Evolutionary conservation across 2,329 filamentous ascomycete species (phyloP), one percentile per base, ranked within the genome.

Genomic region (Ceratocystis albifundus): DNA sequence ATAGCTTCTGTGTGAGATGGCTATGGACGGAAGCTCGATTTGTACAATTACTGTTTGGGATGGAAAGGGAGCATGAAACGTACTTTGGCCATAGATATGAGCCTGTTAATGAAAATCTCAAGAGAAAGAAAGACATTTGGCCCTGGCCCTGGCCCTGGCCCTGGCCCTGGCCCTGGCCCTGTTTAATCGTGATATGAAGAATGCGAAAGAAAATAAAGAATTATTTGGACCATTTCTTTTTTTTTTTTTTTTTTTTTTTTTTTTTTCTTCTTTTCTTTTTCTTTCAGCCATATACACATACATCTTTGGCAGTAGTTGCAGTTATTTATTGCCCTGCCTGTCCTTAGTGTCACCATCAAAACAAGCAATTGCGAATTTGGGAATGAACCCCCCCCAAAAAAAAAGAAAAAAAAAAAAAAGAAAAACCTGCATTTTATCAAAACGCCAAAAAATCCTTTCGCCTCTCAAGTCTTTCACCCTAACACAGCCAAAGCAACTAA

Each of bases 41-140:
- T 59, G 55, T 59, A 59, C 55, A 30, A 59, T 59, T 59, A 59
- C 55, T 59, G n/a, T 30, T 32, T 6, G 46, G 46, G 20, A 22
- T n/a, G 20, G 46, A 5, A 48, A 15, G 20, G 25, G 25, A 10
- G 25, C 48, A n/a, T 22, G 48, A 25, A 53, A 15, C 48, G 10
- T 4, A 53, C 48, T 15, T 28, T 53, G 48, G 48, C 30, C 55
- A 59, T 28, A 59, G 55, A 59, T 20, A 59, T 20, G 30, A 32
- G 28, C 55, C 30, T 32, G 28, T 59, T 59, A 59, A 59, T 59
- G 55, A 59, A 36, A 28, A 25, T 25, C 10, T 28, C 20, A 53
- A 53, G 22, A 53, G 25, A 10, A 22, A n/a, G 22, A 53, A n/a
- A n/a, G n/a, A n/a, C n/a, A n/a, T n/a, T n/a, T 36, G 32, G 32